A percentile compares a stretch with the other conserved stretches of the same genome.
Evolutionary conservation across 1,284 basidiomycete genomes (phyloP).

Genomic region (Austroboletus novae-zelandiae): DNA sequence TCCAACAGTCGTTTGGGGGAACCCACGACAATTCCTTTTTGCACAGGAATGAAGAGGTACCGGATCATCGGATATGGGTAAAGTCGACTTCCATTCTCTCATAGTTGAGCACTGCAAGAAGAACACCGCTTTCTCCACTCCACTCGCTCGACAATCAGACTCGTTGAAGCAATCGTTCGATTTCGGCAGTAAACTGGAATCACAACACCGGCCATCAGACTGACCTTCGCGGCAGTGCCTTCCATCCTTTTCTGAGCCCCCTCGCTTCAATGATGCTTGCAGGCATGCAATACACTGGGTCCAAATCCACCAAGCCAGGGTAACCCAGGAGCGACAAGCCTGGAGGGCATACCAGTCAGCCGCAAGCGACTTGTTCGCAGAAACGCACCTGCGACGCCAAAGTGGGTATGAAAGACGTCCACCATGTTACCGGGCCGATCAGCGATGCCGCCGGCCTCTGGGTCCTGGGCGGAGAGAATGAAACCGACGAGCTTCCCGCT

Average conservation of each 20-base stretch:
- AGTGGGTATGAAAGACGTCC: constrained; percentile 95
- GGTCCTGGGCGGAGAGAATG: constrained; percentile 88
- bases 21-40: constrained; percentile 9
- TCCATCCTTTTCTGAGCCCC: constrained; percentile 71
- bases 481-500: constrained; percentile 77
- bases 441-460: constrained; percentile 89
- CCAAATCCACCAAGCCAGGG: constrained; percentile 77
- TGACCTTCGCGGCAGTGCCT: constrained; percentile 47
- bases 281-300: constrained; percentile 98
- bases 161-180: constrained; percentile 1
- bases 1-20: background rate
- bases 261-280: constrained; percentile 63
- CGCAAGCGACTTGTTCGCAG: background rate
- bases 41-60: constrained; percentile 12
- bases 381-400: constrained; percentile 83
- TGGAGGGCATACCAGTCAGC: constrained; percentile 26
- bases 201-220: constrained; percentile 10
- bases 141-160: background rate
- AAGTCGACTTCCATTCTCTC: constrained; percentile 20
- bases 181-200: constrained; percentile 3
- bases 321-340: constrained; percentile 91
- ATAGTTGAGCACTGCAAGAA: background rate
- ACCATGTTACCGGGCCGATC: constrained; percentile 92
- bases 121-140: too few relatives aligned
- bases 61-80: background rate